phyloP scores from a whole-genome alignment of 805 yeast species.

The Zygoascus bituminiphila region DNA sequence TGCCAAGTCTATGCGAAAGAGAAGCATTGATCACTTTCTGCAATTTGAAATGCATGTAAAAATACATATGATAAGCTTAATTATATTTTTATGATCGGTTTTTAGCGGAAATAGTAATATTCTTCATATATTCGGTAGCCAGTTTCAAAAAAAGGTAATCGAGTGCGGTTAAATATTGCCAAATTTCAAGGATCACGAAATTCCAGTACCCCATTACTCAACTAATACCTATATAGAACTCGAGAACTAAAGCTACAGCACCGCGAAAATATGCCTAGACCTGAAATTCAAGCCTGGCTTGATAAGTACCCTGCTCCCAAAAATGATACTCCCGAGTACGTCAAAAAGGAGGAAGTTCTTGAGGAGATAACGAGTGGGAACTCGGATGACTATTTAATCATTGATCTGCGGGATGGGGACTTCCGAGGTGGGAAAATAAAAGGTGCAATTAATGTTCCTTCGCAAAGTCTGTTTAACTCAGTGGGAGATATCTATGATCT shows the following conservation, averaged over 20 bases:
- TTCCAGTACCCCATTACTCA: not conserved
- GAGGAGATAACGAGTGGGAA: conserved; percentile 10
- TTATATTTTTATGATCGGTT: too few species aligned
- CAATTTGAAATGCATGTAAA: too few species aligned
- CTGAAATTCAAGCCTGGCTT: conserved; percentile 11
- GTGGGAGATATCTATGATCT: conserved; percentile 15
- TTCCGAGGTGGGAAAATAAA: conserved; percentile 21
- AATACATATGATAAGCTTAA: too few species aligned
- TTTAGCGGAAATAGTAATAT: too few species aligned
- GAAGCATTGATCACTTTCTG: too few species aligned
- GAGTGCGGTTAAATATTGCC: too few species aligned
- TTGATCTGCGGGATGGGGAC: conserved; percentile 21
- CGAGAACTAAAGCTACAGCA: too few species aligned
- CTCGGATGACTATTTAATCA: conserved; percentile 12
- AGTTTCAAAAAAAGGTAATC: too few species aligned
- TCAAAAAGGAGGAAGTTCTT: conserved; percentile 14
- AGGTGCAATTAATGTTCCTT: conserved; percentile 20
- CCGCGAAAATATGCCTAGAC: conserved; percentile 1
- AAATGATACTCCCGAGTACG: conserved; percentile 5
- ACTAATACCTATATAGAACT: too few species aligned
- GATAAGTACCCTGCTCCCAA: conserved; percentile 13
- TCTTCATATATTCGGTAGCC: too few species aligned
- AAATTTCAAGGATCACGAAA: too few species aligned
- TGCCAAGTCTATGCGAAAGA: too few species aligned
- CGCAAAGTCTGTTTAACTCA: conserved; percentile 15